These are phyloP conservation scores for Talaromyces sp. DNA, from an alignment of 2,329 filamentous ascomycete species.

Conservation along the genomic window DNA sequence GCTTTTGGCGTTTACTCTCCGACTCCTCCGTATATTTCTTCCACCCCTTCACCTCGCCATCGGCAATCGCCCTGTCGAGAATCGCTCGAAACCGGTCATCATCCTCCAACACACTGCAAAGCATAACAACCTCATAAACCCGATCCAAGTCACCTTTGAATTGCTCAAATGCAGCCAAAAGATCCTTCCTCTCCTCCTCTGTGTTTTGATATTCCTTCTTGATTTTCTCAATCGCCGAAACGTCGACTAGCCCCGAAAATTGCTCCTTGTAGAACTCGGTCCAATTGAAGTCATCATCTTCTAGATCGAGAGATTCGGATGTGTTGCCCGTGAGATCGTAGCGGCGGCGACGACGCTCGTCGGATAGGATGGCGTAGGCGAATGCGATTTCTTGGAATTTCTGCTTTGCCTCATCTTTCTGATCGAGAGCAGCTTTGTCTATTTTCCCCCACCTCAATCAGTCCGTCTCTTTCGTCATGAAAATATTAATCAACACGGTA, in stretches of 20 bases:
- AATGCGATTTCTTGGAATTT: slow-evolving; percentile 90
- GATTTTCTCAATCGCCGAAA: slow-evolving; percentile 71
- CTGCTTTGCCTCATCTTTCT: slow-evolving; percentile 69
- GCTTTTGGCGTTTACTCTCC: slow-evolving; percentile 59
- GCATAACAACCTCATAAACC: slow-evolving; percentile 80
- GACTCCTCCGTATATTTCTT: slow-evolving; percentile 69
- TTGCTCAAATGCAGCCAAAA: slow-evolving; percentile 72
- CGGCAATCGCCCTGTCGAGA: slow-evolving; percentile 75
- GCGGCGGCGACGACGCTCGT: slow-evolving; percentile 71
- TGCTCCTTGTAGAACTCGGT: slow-evolving; percentile 82
- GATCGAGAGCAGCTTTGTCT: slow-evolving; percentile 72
- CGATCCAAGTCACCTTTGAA: slow-evolving; percentile 70
- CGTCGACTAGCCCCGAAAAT: slow-evolving; percentile 71
- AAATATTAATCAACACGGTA: not conserved
- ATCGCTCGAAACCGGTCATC: slow-evolving; percentile 79
- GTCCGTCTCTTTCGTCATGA: not conserved
- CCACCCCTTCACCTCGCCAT: slow-evolving; percentile 64
- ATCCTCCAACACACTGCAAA: slow-evolving; percentile 78
- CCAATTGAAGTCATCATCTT: slow-evolving; percentile 83
- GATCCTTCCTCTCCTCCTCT: slow-evolving; percentile 75
- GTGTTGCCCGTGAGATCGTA: slow-evolving; percentile 92
- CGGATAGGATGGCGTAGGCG: slow-evolving; percentile 88
- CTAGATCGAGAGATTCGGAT: slow-evolving; percentile 67
- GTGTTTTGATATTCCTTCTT: slow-evolving; percentile 76
- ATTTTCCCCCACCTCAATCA: not conserved